Conservation (phyloP, 2,329 filamentous ascomycete genomes). For the Corynespora cassiicola region DNA sequence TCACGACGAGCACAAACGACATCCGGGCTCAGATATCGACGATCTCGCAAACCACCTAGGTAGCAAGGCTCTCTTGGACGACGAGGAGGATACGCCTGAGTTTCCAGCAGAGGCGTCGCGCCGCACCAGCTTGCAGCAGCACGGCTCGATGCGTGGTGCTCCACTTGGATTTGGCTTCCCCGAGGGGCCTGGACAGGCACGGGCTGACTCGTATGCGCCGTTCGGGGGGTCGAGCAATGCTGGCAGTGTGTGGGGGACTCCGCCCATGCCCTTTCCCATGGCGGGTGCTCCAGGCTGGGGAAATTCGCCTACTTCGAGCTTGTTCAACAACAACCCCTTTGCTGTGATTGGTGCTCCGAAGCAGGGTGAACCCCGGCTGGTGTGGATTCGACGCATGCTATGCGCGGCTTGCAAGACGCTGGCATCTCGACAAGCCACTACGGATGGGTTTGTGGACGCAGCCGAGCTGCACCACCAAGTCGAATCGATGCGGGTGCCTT, state of each 20-base stretch:
- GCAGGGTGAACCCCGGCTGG: constrained; percentile 33
- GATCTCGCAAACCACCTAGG: constrained; percentile 81
- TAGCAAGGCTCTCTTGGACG: constrained; percentile 83
- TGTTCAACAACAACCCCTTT: constrained; percentile 44
- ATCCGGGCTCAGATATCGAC: constrained; percentile 65
- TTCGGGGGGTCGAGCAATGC: constrained; percentile 36
- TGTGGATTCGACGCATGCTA: constrained; percentile 61
- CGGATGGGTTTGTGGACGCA: constrained; percentile 74
- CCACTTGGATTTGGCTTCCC: constrained; percentile 43
- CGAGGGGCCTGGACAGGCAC: constrained; percentile 36
- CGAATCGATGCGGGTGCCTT: constrained; percentile 66
- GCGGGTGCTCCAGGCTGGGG: constrained; percentile 46
- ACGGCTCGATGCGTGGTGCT: constrained; percentile 33
- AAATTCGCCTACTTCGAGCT: constrained; percentile 41
- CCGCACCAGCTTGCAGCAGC: constrained; percentile 47
- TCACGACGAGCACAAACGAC: constrained; percentile 51
- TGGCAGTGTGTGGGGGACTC: constrained; percentile 50
- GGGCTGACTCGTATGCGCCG: constrained; percentile 39
- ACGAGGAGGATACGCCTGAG: constrained; percentile 63
- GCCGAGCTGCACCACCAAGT: constrained; percentile 69
- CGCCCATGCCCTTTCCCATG: constrained; percentile 49
- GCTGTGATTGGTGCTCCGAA: constrained; percentile 28
- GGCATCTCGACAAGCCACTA: constrained; percentile 51
- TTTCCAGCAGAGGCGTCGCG: constrained; percentile 62
- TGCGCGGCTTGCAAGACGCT: constrained; percentile 78